These are phyloP conservation scores for Hibiscus syriacus DNA, from an alignment of 345 rosid species.

Conservation along the genomic window DNA sequence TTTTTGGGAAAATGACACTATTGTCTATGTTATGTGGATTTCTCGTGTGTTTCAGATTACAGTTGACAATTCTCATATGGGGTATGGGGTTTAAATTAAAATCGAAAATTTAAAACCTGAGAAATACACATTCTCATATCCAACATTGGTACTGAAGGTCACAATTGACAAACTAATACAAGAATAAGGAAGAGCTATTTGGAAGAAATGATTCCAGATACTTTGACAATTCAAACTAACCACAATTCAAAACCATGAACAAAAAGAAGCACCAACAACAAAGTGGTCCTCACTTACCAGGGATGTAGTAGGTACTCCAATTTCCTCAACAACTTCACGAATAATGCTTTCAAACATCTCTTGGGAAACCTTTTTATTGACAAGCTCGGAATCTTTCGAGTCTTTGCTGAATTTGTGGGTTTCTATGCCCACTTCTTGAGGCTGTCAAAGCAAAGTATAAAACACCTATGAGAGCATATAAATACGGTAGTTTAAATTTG, in stretches of 20 bases:
- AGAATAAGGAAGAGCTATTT: background rate
- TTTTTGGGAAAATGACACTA: background rate
- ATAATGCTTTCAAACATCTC: constrained; percentile 80
- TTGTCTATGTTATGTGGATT: background rate
- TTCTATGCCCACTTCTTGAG: constrained; percentile 48
- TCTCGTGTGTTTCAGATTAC: background rate
- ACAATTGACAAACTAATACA: no score
- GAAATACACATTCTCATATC: no score
- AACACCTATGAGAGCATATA: constrained; percentile 3
- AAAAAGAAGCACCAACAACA: background rate
- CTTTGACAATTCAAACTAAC: background rate
- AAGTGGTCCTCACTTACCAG: constrained; percentile 42
- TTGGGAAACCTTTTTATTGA: constrained; percentile 46
- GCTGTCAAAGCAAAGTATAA: constrained; percentile 36
- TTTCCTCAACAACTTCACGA: constrained; percentile 84
- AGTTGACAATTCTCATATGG: background rate
- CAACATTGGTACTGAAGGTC: no score
- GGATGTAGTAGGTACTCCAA: constrained; percentile 69
- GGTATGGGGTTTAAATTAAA: background rate
- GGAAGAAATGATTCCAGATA: background rate
- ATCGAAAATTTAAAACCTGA: background rate
- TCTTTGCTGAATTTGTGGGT: constrained; percentile 25
- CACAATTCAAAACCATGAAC: background rate
- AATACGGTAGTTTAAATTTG: background rate
- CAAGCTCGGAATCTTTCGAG: constrained; percentile 18